Conservation (phyloP, 768 basidiomycete species). For the Phlebiopsis gigantea region DNA sequence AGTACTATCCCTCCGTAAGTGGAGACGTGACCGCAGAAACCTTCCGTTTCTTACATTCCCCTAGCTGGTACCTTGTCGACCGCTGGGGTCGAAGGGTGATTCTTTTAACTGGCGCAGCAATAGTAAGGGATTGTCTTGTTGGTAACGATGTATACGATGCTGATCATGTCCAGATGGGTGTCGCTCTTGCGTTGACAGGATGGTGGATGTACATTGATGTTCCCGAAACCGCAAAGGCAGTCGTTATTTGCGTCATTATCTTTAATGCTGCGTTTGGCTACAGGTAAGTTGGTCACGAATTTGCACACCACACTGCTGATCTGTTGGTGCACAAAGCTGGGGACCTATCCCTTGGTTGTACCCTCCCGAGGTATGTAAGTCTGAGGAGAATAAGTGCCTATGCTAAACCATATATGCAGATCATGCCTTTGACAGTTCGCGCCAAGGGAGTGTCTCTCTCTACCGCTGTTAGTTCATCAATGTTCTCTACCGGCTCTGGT, state of each 20-base stretch:
- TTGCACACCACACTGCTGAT: neutral
- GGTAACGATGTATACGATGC: neutral
- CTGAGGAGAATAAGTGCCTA: neutral
- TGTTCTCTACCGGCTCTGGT: neutral
- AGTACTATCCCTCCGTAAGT: conserved; percentile 80
- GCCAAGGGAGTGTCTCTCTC: conserved; percentile 96
- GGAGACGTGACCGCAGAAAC: conserved; percentile 6
- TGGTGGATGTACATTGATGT: conserved; percentile 94
- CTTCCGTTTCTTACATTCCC: conserved; percentile 3
- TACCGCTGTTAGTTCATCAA: conserved; percentile 48
- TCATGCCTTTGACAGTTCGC: conserved; percentile 84
- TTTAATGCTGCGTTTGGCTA: conserved; percentile 95
- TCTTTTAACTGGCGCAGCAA: conserved; percentile 77
- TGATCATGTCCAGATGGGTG: conserved; percentile 58
- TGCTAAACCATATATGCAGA: conserved; percentile 36
- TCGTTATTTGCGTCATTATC: conserved; percentile 83
- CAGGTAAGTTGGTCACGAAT: conserved; percentile 38
- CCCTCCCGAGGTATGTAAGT: conserved; percentile 63
- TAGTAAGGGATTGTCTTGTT: conserved; percentile 40
- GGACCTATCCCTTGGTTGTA: conserved; percentile 87
- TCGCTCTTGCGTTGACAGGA: conserved; percentile 73
- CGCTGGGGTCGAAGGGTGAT: conserved; percentile 86
- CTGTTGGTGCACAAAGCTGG: conserved; percentile 44
- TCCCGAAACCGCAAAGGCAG: conserved; percentile 77
- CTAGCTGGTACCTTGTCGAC: conserved; percentile 91